A percentile compares a stretch with the other conserved stretches of the same genome.
Evolutionary conservation across 1,284 basidiomycete genomes (phyloP).

Genomic region (Heterobasidion parviporum): DNA sequence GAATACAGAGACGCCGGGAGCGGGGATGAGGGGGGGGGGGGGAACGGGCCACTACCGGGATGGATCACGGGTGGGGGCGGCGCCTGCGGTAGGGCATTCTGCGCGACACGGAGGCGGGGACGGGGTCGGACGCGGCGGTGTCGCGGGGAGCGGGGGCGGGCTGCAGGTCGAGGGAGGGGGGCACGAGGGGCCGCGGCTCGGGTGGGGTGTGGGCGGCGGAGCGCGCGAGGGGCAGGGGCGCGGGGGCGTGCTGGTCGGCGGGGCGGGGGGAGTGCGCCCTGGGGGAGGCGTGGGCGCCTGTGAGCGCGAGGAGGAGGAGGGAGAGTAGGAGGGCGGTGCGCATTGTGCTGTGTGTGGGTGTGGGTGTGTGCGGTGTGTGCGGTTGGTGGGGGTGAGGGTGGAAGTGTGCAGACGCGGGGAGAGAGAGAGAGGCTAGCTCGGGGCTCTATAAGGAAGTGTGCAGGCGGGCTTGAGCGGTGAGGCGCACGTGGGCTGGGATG

Average conservation of each 20-base stretch:
- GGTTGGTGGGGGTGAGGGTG: neutral
- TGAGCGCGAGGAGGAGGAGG: neutral
- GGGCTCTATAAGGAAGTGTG: neutral
- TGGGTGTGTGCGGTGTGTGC: neutral
- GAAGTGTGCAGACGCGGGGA: neutral
- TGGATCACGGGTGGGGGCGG: slow-evolving; percentile 4
- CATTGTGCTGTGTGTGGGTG: neutral
- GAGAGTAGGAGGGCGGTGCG: neutral
- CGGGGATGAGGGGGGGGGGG: too few species aligned
- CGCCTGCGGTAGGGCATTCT: slow-evolving; percentile 4
- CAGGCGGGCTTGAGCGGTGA: neutral
- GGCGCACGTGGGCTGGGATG: too few species aligned
- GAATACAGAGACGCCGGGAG: too few species aligned
- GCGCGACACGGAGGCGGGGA: neutral
- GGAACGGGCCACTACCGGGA: neutral
- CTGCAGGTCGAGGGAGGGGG: neutral
- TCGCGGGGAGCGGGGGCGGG: neutral
- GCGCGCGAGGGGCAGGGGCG: neutral
- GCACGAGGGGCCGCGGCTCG: neutral
- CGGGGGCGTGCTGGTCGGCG: neutral
- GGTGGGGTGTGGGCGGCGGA: neutral
- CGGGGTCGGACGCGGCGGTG: neutral
- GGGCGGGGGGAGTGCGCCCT: neutral
- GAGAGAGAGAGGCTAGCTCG: too few species aligned
- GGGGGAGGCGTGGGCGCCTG: neutral